Percentiles rank a stretch among this genome's conserved stretches.
Conservation (phyloP, 768 basidiomycete genomes). For the Leccinum arenicola region DNA sequence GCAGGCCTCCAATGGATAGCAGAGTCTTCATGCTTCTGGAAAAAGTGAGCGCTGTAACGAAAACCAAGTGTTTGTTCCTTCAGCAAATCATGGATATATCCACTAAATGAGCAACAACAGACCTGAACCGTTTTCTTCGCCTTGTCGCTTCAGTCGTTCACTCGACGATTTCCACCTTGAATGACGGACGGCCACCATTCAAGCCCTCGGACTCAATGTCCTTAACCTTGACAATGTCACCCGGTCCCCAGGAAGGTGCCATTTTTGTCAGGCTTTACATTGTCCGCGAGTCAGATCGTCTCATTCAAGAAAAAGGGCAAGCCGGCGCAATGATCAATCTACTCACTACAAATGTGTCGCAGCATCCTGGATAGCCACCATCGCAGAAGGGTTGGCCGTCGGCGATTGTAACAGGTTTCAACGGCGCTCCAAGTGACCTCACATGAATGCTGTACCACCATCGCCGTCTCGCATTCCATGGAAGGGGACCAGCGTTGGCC, state of each 20-base stretch:
- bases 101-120: neutral
- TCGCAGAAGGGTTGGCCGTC: too few relatives aligned
- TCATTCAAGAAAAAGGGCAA: neutral
- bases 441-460: neutral
- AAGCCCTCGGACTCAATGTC: conserved; percentile 37
- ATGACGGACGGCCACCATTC: conserved; percentile 21
- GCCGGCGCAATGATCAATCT: neutral
- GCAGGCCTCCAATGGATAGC: neutral
- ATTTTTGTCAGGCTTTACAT: neutral
- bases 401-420: too few relatives aligned
- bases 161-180: conserved; percentile 46
- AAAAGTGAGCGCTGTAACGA: too few relatives aligned
- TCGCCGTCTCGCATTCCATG: too few relatives aligned
- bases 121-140: neutral
- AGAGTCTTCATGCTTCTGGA: too few relatives aligned
- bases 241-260: too few relatives aligned
- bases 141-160: conserved; percentile 1
- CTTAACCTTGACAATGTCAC: conserved; percentile 32
- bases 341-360: neutral
- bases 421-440: too few relatives aligned
- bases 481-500: too few relatives aligned
- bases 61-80: conserved; percentile 5
- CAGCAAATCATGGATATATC: neutral
- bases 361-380: too few relatives aligned
- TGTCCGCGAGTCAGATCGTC: neutral